Evolutionary conservation across 2,329 filamentous ascomycete species (phyloP).

Genomic region (Thermothelomyces thermophilus): DNA sequence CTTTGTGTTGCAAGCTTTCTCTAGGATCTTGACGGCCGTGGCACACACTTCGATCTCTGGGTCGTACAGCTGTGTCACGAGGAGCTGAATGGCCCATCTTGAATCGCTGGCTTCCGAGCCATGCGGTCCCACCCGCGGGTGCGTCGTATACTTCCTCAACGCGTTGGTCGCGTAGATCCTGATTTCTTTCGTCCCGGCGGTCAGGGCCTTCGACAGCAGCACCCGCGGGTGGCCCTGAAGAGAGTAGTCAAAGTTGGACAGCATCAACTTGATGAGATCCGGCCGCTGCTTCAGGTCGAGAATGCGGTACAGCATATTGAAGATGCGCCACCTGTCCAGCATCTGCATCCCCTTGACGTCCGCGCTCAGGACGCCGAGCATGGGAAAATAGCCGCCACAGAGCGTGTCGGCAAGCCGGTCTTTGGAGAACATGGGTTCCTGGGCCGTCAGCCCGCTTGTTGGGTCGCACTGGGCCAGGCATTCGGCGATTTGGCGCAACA

Average conservation of each 20-base stretch:
- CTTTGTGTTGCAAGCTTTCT: conserved; percentile 93
- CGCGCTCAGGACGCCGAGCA: conserved; percentile 80
- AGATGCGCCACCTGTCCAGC: conserved; percentile 93
- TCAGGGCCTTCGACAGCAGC: conserved; percentile 87
- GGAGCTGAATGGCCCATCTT: conserved; percentile 90
- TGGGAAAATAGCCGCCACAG: conserved; percentile 87
- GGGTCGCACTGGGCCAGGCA: conserved; percentile 93
- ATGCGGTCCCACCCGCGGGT: conserved; percentile 36
- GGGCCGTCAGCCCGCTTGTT: conserved; percentile 69
- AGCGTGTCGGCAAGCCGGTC: conserved; percentile 81
- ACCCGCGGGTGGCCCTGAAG: conserved; percentile 84
- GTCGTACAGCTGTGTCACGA: conserved; percentile 98
- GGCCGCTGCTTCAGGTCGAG: conserved; percentile 85
- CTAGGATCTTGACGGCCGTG: conserved; percentile 91
- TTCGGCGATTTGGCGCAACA: conserved; percentile 88
- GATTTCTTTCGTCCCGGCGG: conserved; percentile 83
- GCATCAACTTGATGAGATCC: conserved; percentile 80
- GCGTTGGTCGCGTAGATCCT: conserved; percentile 84
- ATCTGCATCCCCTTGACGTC: conserved; percentile 79
- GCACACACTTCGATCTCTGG: conserved; percentile 96
- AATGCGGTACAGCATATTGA: conserved; percentile 99
- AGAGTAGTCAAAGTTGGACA: conserved; percentile 89
- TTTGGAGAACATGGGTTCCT: conserved; percentile 80
- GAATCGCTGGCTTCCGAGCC: conserved; percentile 55
- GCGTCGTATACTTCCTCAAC: conserved; percentile 76